Conservation (phyloP, 2,329 filamentous ascomycete genomes). For the Coleophoma crateriformis region DNA sequence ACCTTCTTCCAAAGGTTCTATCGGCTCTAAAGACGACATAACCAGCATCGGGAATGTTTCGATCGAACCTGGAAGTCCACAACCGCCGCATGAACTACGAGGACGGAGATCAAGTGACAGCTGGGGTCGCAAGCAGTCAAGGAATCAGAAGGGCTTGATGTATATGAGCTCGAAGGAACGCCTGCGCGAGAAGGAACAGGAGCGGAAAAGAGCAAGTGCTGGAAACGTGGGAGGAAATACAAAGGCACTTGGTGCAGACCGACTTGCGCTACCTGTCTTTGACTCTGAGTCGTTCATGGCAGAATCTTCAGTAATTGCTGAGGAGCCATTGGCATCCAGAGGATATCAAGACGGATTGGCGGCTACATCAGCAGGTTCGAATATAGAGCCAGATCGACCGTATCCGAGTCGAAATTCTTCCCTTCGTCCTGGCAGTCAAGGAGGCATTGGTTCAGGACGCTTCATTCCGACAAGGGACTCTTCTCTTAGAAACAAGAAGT, state of each 20-base stretch:
- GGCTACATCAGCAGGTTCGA: slow-evolving; percentile 8
- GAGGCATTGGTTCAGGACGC: slow-evolving; percentile 28
- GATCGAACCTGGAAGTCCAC: slow-evolving; percentile 47
- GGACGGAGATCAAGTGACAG: slow-evolving; percentile 53
- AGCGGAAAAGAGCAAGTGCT: slow-evolving; percentile 50
- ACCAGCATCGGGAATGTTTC: slow-evolving; percentile 61
- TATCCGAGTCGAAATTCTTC: background rate
- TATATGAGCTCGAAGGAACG: slow-evolving; percentile 71
- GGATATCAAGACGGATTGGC: slow-evolving; percentile 16
- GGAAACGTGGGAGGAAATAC: slow-evolving; percentile 33
- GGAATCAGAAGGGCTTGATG: slow-evolving; percentile 55
- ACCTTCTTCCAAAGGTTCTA: slow-evolving; percentile 54
- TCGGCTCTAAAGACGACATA: slow-evolving; percentile 48
- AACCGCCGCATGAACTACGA: slow-evolving; percentile 41
- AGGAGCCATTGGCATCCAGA: slow-evolving; percentile 31
- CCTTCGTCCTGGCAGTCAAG: slow-evolving; percentile 11
- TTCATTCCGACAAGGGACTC: slow-evolving; percentile 64
- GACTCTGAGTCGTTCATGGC: slow-evolving; percentile 27
- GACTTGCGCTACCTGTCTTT: slow-evolving; percentile 16
- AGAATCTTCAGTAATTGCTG: slow-evolving; percentile 39
- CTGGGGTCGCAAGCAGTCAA: slow-evolving; percentile 52
- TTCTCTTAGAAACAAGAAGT: slow-evolving; percentile 54
- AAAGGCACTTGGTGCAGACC: slow-evolving; percentile 29
- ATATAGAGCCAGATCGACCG: slow-evolving; percentile 5
- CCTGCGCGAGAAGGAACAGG: slow-evolving; percentile 55